Evolutionary conservation across 139 green algal species (phyloP).

Genomic region (Tetraselmis striata): DNA sequence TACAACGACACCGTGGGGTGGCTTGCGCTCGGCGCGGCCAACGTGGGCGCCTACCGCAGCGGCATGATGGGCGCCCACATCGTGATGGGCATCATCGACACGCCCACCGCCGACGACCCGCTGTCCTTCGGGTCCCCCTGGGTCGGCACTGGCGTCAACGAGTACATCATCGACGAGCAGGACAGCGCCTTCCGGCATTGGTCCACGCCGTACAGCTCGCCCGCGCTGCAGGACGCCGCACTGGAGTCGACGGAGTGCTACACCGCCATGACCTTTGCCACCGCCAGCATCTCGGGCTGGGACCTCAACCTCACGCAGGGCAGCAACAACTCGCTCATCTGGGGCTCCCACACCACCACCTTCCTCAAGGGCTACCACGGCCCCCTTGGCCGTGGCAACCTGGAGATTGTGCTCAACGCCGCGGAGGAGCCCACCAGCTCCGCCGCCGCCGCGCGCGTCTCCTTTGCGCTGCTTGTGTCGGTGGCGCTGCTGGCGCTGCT

Average conservation of each 20-base stretch:
- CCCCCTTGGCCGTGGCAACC: neutral
- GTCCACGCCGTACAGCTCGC: neutral
- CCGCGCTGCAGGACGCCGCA: neutral
- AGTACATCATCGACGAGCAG: conserved; percentile 16
- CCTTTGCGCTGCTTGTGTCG: too few relatives aligned
- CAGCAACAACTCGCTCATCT: conserved; percentile 11
- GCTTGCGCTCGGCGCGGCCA: conserved; percentile 2
- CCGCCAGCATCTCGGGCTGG: neutral
- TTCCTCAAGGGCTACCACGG: conserved; percentile 17
- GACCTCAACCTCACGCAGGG: neutral
- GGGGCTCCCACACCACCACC: conserved; percentile 10
- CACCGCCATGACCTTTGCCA: conserved; percentile 5
- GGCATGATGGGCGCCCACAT: conserved; percentile 8
- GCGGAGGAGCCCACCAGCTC: too few relatives aligned
- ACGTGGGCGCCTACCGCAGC: neutral
- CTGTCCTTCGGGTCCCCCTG: neutral
- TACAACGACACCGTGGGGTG: conserved; percentile 9
- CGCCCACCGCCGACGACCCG: neutral
- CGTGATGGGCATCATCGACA: conserved; percentile 14
- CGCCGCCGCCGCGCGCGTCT: too few relatives aligned
- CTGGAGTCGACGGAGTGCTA: conserved; percentile 1
- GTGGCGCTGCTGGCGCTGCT: too few relatives aligned
- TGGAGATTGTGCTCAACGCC: neutral
- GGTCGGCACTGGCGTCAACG: conserved; percentile 11
- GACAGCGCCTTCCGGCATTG: conserved; percentile 10